A percentile compares a stretch with the other conserved stretches of the same genome.
Conservation (phyloP, 805 yeast species). For the Kodamaea kakaduensis region DNA sequence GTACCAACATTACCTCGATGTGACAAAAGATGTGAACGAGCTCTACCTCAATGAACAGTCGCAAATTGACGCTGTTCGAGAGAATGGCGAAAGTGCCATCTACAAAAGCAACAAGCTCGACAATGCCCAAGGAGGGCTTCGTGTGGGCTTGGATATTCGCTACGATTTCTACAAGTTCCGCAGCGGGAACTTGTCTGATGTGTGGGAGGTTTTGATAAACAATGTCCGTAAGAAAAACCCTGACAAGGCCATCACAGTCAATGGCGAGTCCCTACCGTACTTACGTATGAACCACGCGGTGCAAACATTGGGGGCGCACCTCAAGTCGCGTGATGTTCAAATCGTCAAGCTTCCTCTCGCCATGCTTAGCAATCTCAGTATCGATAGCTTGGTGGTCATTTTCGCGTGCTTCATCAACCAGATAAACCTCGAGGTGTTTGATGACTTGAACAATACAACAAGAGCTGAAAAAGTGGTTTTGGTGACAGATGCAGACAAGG, state of each 20-base stretch:
- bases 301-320: slow-evolving; percentile 17
- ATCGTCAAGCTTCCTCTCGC: slow-evolving; percentile 24
- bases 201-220: slow-evolving; percentile 51
- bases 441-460: slow-evolving; percentile 2
- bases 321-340: slow-evolving; percentile 9
- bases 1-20: slow-evolving; percentile 25
- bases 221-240: slow-evolving; percentile 21
- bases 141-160: slow-evolving; percentile 65
- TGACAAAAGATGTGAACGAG: slow-evolving; percentile 52
- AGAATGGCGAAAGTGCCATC: slow-evolving; percentile 65
- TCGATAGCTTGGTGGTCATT: slow-evolving; percentile 34
- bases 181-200: slow-evolving; percentile 71
- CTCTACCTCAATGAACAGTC: slow-evolving; percentile 63
- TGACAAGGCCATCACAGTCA: slow-evolving; percentile 20
- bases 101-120: slow-evolving; percentile 75
- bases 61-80: slow-evolving; percentile 59
- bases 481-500: too few species aligned
- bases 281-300: slow-evolving; percentile 27
- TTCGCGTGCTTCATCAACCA: slow-evolving; percentile 45
- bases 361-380: slow-evolving; percentile 20
- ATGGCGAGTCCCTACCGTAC: slow-evolving; percentile 16
- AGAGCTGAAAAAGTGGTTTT: too few species aligned
- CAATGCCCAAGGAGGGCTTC: slow-evolving; percentile 56
- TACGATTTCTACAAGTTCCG: slow-evolving; percentile 58
- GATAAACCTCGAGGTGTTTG: slow-evolving; percentile 12